A percentile compares a stretch with the other conserved stretches of the same genome.
Conservation (phyloP, 495 filamentous ascomycete genomes). For the Cercophora newfieldiana region DNA sequence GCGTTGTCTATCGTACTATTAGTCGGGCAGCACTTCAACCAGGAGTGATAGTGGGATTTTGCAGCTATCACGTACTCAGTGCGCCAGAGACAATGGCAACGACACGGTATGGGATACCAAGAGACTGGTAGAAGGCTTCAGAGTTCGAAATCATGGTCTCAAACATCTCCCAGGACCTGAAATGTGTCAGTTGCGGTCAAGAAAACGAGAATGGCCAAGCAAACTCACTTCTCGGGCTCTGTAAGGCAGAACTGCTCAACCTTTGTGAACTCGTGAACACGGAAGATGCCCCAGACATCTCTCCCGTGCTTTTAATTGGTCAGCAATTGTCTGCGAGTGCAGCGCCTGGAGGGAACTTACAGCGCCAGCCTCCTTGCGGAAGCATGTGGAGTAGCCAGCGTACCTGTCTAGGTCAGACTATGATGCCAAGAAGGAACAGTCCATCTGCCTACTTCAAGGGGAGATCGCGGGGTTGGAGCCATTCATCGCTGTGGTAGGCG, state of each 20-base stretch:
- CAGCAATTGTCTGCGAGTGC: background rate
- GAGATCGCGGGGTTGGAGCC: constrained; percentile 80
- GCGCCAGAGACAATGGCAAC: constrained; percentile 94
- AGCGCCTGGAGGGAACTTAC: constrained; percentile 12
- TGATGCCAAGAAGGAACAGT: constrained; percentile 23
- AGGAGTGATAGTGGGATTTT: background rate
- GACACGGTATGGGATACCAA: constrained; percentile 85
- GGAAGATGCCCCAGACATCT: constrained; percentile 98
- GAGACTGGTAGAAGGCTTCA: constrained; percentile 91
- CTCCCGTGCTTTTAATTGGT: constrained; percentile 66
- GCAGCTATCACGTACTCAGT: constrained; percentile 48
- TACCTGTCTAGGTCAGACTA: constrained; percentile 47
- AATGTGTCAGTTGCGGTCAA: background rate
- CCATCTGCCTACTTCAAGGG: constrained; percentile 68
- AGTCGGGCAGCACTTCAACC: constrained; percentile 8
- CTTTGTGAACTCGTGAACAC: constrained; percentile 99
- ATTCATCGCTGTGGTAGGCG: constrained; percentile 89
- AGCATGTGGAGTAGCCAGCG: constrained; percentile 92
- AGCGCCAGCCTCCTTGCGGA: constrained; percentile 87
- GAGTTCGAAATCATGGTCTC: constrained; percentile 87
- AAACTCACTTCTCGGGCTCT: constrained; percentile 72
- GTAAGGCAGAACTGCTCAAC: constrained; percentile 94
- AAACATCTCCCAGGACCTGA: constrained; percentile 79
- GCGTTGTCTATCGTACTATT: constrained; percentile 37
- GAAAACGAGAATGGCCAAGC: background rate